Evolutionary conservation across 495 filamentous ascomycete genomes (phyloP), one percentile per base, ranked within the genome.

Genomic region (Xylaria acuta): DNA sequence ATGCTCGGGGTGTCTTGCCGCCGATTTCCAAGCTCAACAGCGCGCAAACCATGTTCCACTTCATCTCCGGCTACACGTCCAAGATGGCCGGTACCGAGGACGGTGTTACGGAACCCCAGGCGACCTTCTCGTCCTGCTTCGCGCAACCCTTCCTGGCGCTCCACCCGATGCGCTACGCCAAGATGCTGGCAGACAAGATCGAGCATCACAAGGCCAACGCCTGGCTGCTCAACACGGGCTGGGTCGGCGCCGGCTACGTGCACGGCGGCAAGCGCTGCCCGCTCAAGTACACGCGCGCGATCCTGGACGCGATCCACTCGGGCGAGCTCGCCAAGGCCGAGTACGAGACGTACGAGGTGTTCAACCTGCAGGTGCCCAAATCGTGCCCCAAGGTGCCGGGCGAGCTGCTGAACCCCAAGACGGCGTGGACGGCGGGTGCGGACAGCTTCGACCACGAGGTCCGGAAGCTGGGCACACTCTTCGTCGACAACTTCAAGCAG

Each of bases 71-170:
- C 78, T 99, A 99, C 88, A 99, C 96, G 69, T 98, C 97, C 78
- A 99, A 99, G 91, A 98, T 99, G 97, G 97, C 95, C 73, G 96
- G 96, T 78, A 99, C 96, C 59, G 96, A 99, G 85, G 93, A 98
- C 66, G 96, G 96, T 82, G 90, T 99, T 66, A 93, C 92, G 20
- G 96, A 99, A 86, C 96, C 96, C 75, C 93, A 97, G 85, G 96
- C 96, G 3, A 99, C 96, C 77, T 99, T 99, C 92, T 97, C 94
- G 22, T 97, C 95, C 38, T 99, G 96, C 92, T 99, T 99, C 85
- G 96, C 97, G 60, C 96, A 99, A 85, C 96, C 96, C 71, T 99
- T 99, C 94, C 87, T 99, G 75, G 96, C 96, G 60, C 91, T 99
- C 59, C 97, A 98, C 88, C 96, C 96, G 73, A 99, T 99, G 97